Evolutionary conservation across 2,329 filamentous ascomycete genomes (phyloP), one percentile per base, ranked within the genome.

Genomic region (Fusarium fracticaudum): DNA sequence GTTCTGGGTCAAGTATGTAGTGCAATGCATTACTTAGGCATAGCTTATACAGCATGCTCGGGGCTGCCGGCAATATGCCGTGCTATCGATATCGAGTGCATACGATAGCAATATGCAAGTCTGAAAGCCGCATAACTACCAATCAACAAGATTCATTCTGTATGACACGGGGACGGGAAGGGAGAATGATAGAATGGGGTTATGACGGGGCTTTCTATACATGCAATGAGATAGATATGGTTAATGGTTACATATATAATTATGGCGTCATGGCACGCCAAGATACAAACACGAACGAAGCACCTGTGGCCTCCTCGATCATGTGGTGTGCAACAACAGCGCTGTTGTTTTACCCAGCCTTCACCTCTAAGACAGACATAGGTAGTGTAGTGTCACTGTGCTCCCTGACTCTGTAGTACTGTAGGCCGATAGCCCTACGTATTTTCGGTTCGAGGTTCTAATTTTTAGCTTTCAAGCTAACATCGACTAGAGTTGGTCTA

Each of bases 31-130:
- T 15, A 17, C 50, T 29, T 40, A 12, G 31, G 47, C 47, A 44
- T 37, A n/a, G 60, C 51, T 47, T 55, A 22, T 41, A 29, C 24
- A 55, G 33, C 45, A 48, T 53, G 41, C 31, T 47, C 51, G 66
- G 66, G 66, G 51, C 41, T 70, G 53, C 53, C 66, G 51, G 66
- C 47, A 70, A 60, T 60, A 66, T 60, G 43, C 64, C 43, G 41
- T 54, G 29, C 47, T 45, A 31, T 67, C 44, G 29, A 62, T 60
- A 54, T 48, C 38, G 43, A 67, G 45, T 44, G 38, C 50, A 40
- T 44, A 29, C 38, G 35, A 57, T 37, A 64, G 57, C 38, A 51
- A 29, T 35, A 70, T 54, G 59, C 60, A 70, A 40, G 45, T 40
- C 35, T 57, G 47, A 37, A 53, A 40, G 51, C 35, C 44, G 45